Evolutionary conservation across 257 asterid genomes (phyloP), one percentile per base, ranked within the genome.

Genomic region (Ligustrum vulgare): DNA sequence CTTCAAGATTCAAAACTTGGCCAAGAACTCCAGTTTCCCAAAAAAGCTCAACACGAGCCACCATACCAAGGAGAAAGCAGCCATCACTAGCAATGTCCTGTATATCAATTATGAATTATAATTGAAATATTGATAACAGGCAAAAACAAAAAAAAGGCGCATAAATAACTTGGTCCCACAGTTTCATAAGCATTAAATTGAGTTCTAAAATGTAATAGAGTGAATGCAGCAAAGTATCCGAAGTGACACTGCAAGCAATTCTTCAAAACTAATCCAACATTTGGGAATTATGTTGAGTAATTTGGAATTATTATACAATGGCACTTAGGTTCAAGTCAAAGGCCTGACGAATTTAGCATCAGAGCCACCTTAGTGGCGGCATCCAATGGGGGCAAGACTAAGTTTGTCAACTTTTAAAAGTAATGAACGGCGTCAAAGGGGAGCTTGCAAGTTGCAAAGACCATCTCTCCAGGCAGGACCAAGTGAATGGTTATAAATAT

Each of bases 1-100:
- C 90, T 86, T 94, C 99, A 8, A 94, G 97, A 79, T 94, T 91
- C 47, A 92, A 82, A 76, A 94, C 91, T 84, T 94, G 99, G 51
- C 99, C 99, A 41, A 94, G 96, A 66, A 94, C 96, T 79, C 99
- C 99, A 43, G 96, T 92, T 82, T 94, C 99, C 98, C 99, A 94
- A 80, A 94, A 94, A 64, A 92, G 75, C 51, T 87, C 96, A 77
- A 94, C 77, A 68, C 73, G 98, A 65, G 96, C 96, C 80, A 92
- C 94, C 98, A 94, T 92, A 68, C 98, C 98, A 62, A 94, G 88
- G 88, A 96, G 91, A 87, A 94, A 92, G 88, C 99, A 92, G 41
- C 99, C 99, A 83, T 94, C 97, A 74, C 93, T 32, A 64, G 98
- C 99, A 72, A 92, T 94, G 67, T 89, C 98, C 97, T 94, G 73